Conservation (phyloP, 306 rosid species). For the Begonia loranthoides region DNA sequence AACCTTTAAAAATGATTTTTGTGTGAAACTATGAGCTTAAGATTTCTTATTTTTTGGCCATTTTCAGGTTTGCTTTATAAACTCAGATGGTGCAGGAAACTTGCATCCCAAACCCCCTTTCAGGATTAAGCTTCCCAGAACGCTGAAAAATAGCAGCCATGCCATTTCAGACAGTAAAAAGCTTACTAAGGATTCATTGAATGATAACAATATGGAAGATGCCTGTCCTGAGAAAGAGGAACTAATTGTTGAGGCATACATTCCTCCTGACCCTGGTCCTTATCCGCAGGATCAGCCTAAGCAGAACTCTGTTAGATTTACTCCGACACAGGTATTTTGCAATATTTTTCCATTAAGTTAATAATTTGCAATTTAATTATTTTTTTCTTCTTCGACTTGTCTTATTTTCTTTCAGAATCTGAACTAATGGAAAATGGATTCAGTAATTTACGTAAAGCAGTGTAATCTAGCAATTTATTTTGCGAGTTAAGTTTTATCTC, state of each 20-base stretch:
- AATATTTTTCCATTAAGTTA: slow-evolving; percentile 4
- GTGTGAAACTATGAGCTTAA: not conserved
- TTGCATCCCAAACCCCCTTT: slow-evolving; percentile 72
- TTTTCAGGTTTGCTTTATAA: slow-evolving; percentile 47
- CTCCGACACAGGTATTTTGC: slow-evolving; percentile 73
- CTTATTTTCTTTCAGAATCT: not conserved
- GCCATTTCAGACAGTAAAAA: slow-evolving; percentile 38
- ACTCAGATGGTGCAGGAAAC: slow-evolving; percentile 45
- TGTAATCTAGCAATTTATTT: too few species aligned
- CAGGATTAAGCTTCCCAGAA: slow-evolving; percentile 65
- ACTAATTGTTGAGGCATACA: slow-evolving; percentile 63
- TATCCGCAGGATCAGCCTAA: slow-evolving; percentile 98
- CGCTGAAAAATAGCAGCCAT: slow-evolving; percentile 32
- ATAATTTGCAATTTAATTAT: not conserved
- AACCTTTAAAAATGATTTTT: not conserved
- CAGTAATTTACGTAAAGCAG: too few species aligned
- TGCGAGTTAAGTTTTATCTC: too few species aligned
- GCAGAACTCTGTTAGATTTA: slow-evolving; percentile 85
- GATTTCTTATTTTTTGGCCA: not conserved
- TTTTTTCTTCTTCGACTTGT: not conserved
- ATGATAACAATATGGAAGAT: slow-evolving; percentile 24
- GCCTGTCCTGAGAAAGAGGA: slow-evolving; percentile 40
- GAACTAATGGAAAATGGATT: too few species aligned
- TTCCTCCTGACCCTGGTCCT: slow-evolving; percentile 94
- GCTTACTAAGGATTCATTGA: slow-evolving; percentile 26